Evolutionary conservation across 2,329 filamentous ascomycete genomes (phyloP), one percentile per base, ranked within the genome.

Genomic region (Verticillium tricorpus): DNA sequence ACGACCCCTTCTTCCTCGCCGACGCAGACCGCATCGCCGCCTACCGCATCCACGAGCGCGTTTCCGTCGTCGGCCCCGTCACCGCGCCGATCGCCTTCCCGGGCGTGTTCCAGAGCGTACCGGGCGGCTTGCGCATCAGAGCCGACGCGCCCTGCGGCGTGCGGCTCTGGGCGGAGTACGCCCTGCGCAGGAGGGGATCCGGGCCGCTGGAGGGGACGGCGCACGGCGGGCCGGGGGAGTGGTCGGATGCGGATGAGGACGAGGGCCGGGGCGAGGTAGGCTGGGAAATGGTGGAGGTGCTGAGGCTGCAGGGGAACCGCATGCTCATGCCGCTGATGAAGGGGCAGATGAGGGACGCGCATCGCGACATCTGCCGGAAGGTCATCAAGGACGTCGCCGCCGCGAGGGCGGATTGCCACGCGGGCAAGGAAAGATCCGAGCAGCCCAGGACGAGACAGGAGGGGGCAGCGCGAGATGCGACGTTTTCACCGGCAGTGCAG

Each of bases 101-200:
- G 5, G 77, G 76, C 63, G 73, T 78, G 32, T 80, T 81, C 64
- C 79, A 82, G 67, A 72, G 69, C 63, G 73, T 77, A 35, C 70
- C 71, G 25, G 68, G 72, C 39, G 79, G 79, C 57, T 69, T 79
- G 34, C 74, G 79, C n/a, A 75, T 75, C 60, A 72, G 79, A 45
- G 79, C 77, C 57, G 71, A 77, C 50, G 78, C 79, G 5, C 71
- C 74, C 3, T 78, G 71, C 28, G 78, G 78, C 40, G 78, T 81
- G 25, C 70, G 72, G 17, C 74, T 82, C 59, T 76, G 79, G 71
- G 76, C 68, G 52, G 73, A 75, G 64, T 76, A 72, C 65, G 66
- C 61, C 52, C 71, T 75, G 57, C 62, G 61, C 22, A 62, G 56
- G 28, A 25, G 63, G 14, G 45, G 45, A 14, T 50, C 45, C 9